Conservation (phyloP, 2,329 filamentous ascomycete species). For the Cercospora janseana region DNA sequence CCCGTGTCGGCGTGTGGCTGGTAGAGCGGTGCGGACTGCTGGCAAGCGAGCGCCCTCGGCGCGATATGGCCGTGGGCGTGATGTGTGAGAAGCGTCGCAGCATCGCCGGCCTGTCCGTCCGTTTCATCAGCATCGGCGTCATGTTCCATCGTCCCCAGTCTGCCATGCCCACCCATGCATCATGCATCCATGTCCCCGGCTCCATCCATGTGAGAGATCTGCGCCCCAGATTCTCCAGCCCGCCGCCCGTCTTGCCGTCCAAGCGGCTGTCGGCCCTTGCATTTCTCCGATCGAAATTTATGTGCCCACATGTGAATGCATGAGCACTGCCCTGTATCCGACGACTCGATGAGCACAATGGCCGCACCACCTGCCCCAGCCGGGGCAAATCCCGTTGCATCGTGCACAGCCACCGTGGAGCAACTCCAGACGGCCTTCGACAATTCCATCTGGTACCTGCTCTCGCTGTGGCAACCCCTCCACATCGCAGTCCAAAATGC, state of each 20-base stretch:
- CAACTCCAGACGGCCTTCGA: constrained; percentile 57
- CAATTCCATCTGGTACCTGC: constrained; percentile 76
- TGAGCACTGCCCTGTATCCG: background rate
- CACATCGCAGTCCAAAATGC: constrained; percentile 80
- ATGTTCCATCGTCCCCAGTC: constrained; percentile 3
- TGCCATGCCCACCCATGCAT: background rate
- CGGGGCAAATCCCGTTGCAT: constrained; percentile 14
- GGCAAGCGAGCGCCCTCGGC: no score
- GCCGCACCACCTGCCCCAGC: constrained; percentile 13
- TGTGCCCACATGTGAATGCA: background rate
- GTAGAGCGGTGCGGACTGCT: no score
- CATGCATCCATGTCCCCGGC: no score
- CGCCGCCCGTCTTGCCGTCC: no score
- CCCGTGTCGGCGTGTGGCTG: no score
- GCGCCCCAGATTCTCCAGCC: no score
- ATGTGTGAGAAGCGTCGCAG: background rate
- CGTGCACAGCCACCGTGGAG: constrained; percentile 24
- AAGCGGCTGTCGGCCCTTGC: background rate
- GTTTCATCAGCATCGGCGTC: constrained; percentile 1
- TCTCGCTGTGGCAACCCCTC: constrained; percentile 86
- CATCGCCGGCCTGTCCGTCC: background rate
- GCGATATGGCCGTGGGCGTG: no score
- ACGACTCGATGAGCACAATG: constrained; percentile 12
- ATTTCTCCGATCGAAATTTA: constrained; percentile 1
- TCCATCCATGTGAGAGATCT: no score